Base-by-base conservation (phyloP, 768 basidiomycete genomes). In the Strobilomyces echinocephalus region DNA sequence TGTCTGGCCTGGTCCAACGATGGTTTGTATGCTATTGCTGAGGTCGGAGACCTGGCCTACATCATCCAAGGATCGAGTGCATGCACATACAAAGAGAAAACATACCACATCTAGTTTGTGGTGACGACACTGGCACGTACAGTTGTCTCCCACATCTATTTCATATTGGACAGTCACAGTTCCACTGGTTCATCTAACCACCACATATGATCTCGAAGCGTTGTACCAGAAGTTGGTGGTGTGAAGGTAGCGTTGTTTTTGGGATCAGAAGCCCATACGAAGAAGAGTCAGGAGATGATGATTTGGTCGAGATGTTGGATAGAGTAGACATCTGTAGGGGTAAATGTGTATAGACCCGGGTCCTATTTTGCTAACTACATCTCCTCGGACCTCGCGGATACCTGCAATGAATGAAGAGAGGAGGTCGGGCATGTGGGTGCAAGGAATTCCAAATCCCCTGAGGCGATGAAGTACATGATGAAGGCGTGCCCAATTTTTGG, bases 71-170 rank as follows among this genome's bases (percentile, higher is more conserved):
- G 26, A 35, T 15, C 18, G 47, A 34, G 12, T 2, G 16, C 14
- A n/a, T n/a, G n/a, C n/a, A n/a, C n/a, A n/a, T n/a, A 16, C 4
- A 5, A 31, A 43, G 28, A 42, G 21, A 46, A 58, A 26, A 74
- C 84, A 51, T 49, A 91, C 91, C 93, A 97, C 93, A 97, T 95
- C 41, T 93, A 75, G 61, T 93, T 93, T 0, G 91, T 93, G 5
- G 88, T 87, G 34, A 81, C 74, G 11, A 91, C 67, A 0, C 86
- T 85, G 6, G 85, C 83, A 54, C 82, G 85, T 53, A 75, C 79
- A 2, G 86, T 89, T 0, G 92, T 94, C 64, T 91, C 89, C 93
- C 94, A 97, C 76, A 95, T 87, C 90, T 93, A 53, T 40, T 28
- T 43, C 47, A 36, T 21, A 18, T 30, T 21, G 8, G 20, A 39